A percentile compares a stretch with the other conserved stretches of the same genome.
These are phyloP conservation scores for Chalciporus sphaerocephalus DNA, from an alignment of 768 basidiomycete genomes.

Conservation along the genomic window DNA sequence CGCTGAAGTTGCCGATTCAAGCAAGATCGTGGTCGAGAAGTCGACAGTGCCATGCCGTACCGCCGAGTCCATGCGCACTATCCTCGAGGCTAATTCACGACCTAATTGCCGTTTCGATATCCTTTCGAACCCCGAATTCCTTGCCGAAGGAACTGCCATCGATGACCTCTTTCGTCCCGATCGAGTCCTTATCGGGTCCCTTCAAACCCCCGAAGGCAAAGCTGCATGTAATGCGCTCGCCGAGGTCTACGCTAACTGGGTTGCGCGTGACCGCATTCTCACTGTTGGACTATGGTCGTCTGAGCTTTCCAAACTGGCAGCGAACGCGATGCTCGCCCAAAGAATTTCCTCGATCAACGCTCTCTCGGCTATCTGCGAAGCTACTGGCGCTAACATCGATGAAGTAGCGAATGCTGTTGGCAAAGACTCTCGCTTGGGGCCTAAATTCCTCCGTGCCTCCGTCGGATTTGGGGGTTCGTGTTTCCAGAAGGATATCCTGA, in stretches of 20 bases:
- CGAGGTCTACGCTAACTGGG: constrained; percentile 94
- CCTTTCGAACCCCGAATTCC: constrained; percentile 98
- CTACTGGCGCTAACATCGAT: constrained; percentile 97
- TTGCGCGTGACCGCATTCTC: constrained; percentile 83
- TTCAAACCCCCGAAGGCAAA: constrained; percentile 83
- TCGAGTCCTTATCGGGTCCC: constrained; percentile 94
- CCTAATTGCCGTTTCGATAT: constrained; percentile 91
- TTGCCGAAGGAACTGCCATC: constrained; percentile 98
- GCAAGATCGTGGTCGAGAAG: constrained; percentile 99
- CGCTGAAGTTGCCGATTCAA: constrained; percentile 81
- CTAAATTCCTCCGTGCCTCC: constrained; percentile 92
- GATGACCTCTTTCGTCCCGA: constrained; percentile 83
- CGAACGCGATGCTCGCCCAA: constrained; percentile 99
- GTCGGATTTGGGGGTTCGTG: constrained; percentile 98
- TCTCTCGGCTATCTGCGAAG: constrained; percentile 97
- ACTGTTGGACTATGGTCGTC: constrained; percentile 98
- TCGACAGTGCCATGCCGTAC: constrained; percentile 99
- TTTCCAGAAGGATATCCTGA: constrained; percentile 99
- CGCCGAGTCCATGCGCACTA: constrained; percentile 98
- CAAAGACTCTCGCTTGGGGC: constrained; percentile 86
- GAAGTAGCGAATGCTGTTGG: constrained; percentile 95
- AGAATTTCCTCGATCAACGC: constrained; percentile 98
- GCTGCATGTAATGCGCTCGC: constrained; percentile 72
- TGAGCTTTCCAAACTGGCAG: constrained; percentile 96
- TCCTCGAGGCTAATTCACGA: constrained; percentile 97